These are phyloP conservation scores for Trypanosoma cruzi DNA, from an alignment of 208 protist species.

Conservation along the genomic window DNA sequence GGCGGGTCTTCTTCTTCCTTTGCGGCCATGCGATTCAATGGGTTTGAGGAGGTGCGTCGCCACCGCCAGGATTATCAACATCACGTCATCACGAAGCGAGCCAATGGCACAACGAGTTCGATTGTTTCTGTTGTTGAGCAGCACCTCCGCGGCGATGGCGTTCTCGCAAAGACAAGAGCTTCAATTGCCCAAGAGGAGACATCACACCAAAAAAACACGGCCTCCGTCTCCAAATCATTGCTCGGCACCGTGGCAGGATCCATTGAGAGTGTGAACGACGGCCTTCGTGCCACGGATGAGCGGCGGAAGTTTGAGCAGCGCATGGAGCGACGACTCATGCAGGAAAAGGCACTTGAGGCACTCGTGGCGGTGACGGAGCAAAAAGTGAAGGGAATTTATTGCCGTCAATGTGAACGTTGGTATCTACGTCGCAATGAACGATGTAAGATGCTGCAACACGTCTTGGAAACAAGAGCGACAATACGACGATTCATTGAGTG, in stretches of 20 bases:
- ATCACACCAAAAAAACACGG: not conserved
- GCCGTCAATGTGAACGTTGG: constrained; percentile 65
- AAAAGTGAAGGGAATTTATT: constrained; percentile 57
- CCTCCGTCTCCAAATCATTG: constrained; percentile 9
- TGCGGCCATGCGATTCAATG: constrained; percentile 16
- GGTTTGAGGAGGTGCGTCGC: constrained; percentile 6
- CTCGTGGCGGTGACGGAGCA: constrained; percentile 60
- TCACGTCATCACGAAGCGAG: constrained; percentile 6
- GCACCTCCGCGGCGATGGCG: constrained; percentile 4
- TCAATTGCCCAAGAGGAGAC: not conserved
- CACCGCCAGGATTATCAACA: constrained; percentile 9
- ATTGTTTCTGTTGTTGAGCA: constrained; percentile 21
- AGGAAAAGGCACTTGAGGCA: constrained; percentile 58
- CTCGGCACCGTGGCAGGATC: constrained; percentile 39
- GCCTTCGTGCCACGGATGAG: constrained; percentile 44
- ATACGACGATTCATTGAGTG: constrained; percentile 74
- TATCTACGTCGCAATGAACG: constrained; percentile 48
- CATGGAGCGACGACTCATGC: constrained; percentile 49
- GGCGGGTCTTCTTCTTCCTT: constrained; percentile 14
- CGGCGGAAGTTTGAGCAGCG: constrained; percentile 40
- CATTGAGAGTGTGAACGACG: constrained; percentile 54
- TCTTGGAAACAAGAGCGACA: constrained; percentile 43
- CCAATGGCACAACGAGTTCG: constrained; percentile 17
- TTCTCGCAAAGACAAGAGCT: constrained; percentile 3
- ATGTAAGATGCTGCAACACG: constrained; percentile 58